phyloP scores from a whole-genome alignment of 106 monocot species.

The Phalaenopsis equestris region DNA sequence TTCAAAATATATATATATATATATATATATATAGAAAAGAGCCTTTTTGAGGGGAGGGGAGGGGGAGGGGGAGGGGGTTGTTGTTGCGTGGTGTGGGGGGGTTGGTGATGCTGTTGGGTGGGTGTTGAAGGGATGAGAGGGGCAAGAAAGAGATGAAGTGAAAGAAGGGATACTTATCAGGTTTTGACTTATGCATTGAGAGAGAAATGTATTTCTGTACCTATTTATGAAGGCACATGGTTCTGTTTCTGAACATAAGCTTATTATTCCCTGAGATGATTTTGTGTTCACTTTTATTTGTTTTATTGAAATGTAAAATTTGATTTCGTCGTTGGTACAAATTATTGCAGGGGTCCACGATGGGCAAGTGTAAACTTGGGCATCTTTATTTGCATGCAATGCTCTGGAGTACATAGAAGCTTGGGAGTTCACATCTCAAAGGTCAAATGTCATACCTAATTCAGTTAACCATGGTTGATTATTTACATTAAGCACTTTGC shows the following conservation, averaged over 20 bases:
- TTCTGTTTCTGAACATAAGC: neutral
- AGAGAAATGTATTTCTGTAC: neutral
- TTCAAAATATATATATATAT: too few relatives aligned
- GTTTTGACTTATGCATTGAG: neutral
- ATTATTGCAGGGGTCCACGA: conserved; percentile 70
- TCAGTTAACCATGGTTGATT: neutral
- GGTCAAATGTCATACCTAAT: conserved; percentile 24
- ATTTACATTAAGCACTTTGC: neutral
- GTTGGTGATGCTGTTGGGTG: too few relatives aligned
- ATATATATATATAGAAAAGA: too few relatives aligned
- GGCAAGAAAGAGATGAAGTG: neutral
- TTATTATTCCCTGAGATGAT: neutral
- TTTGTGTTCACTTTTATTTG: neutral
- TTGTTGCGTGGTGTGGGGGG: too few relatives aligned
- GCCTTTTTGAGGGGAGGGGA: too few relatives aligned
- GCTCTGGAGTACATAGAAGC: conserved; percentile 97
- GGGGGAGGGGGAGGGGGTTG: too few relatives aligned
- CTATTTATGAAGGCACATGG: neutral
- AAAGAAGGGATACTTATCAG: neutral
- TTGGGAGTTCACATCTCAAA: conserved; percentile 97
- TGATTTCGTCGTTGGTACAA: neutral
- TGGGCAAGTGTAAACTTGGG: conserved; percentile 99
- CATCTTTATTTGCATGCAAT: conserved; percentile 98
- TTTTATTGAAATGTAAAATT: neutral
- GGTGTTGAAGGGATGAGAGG: too few relatives aligned